A percentile compares a stretch with the other conserved stretches of the same genome.
These are phyloP conservation scores for Lachnellula suecica DNA, from an alignment of 2,329 filamentous ascomycete species.

Conservation along the genomic window DNA sequence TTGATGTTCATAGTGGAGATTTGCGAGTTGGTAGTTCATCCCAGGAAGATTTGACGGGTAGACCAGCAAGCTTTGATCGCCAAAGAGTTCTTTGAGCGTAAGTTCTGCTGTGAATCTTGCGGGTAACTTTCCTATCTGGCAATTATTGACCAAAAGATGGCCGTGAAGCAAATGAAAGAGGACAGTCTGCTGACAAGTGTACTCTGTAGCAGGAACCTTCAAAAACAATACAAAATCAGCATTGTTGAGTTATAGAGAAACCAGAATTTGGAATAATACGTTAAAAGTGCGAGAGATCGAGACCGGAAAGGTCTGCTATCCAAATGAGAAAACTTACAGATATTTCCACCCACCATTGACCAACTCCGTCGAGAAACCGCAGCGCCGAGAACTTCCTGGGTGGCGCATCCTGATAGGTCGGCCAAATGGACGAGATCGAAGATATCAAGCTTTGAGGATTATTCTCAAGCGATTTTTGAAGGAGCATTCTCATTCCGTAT, in stretches of 20 bases:
- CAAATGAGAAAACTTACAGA: no score
- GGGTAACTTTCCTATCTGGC: slow-evolving; percentile 52
- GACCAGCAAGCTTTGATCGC: slow-evolving; percentile 48
- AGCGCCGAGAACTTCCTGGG: slow-evolving; percentile 21
- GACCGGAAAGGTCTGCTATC: no score
- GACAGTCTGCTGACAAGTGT: slow-evolving; percentile 31
- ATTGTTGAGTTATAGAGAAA: no score
- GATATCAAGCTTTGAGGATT: slow-evolving; percentile 30
- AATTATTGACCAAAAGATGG: slow-evolving; percentile 47
- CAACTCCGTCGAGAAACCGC: slow-evolving; percentile 22
- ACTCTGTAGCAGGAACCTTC: slow-evolving; percentile 29
- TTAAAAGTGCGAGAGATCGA: no score
- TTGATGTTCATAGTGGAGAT: slow-evolving; percentile 37
- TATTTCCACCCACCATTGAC: slow-evolving; percentile 37
- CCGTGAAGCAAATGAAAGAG: slow-evolving; percentile 48
- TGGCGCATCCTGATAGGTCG: slow-evolving; percentile 29
- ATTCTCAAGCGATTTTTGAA: slow-evolving; percentile 37
- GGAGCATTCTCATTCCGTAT: slow-evolving; percentile 34
- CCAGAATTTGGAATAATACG: no score
- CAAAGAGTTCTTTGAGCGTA: slow-evolving; percentile 52
- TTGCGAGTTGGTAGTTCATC: slow-evolving; percentile 48
- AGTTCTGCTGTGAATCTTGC: slow-evolving; percentile 43
- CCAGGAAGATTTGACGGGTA: slow-evolving; percentile 50
- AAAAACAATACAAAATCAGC: no score
- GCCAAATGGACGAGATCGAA: slow-evolving; percentile 44